Evolutionary conservation across 805 yeast genomes (phyloP).

Genomic region (Saccharomycopsis oosterbeekiorum): DNA sequence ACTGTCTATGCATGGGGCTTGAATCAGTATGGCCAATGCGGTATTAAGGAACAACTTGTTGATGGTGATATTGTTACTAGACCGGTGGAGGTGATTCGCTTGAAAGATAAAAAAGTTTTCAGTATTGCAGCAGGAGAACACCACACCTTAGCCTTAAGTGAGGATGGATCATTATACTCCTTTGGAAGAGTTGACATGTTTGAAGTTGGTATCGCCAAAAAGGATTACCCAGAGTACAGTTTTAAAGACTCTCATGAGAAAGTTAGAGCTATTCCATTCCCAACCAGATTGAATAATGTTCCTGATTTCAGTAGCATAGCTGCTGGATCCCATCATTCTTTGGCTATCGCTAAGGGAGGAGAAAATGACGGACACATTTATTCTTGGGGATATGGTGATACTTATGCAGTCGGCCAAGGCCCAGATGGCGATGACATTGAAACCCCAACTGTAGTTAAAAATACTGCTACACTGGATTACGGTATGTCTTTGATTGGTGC

Average conservation of each 20-base stretch:
- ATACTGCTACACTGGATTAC: constrained; percentile 84
- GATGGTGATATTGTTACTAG: constrained; percentile 74
- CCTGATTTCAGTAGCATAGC: constrained; percentile 55
- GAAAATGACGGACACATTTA: constrained; percentile 63
- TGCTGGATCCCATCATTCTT: constrained; percentile 86
- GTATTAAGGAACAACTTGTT: constrained; percentile 63
- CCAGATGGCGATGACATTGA: constrained; percentile 80
- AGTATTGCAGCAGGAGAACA: constrained; percentile 90
- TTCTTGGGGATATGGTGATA: constrained; percentile 98
- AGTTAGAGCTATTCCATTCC: constrained; percentile 77
- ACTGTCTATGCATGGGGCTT: constrained; percentile 86
- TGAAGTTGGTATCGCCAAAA: constrained; percentile 73
- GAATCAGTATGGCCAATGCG: constrained; percentile 96
- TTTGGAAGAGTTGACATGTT: constrained; percentile 94
- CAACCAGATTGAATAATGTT: constrained; percentile 53
- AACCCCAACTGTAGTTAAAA: constrained; percentile 78
- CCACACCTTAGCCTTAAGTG: constrained; percentile 70
- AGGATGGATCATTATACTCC: constrained; percentile 62
- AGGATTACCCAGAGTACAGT: constrained; percentile 57
- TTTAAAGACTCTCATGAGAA: constrained; percentile 73
- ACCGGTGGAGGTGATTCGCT: constrained; percentile 65
- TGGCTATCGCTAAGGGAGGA: constrained; percentile 54
- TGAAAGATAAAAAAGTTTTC: constrained; percentile 47
- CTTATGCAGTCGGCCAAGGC: constrained; percentile 93
- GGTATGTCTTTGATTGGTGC: constrained; percentile 70